A percentile compares a stretch with the other conserved stretches of the same genome.
phyloP scores from a whole-genome alignment of 805 yeast species.

The Ogataea neopini region DNA sequence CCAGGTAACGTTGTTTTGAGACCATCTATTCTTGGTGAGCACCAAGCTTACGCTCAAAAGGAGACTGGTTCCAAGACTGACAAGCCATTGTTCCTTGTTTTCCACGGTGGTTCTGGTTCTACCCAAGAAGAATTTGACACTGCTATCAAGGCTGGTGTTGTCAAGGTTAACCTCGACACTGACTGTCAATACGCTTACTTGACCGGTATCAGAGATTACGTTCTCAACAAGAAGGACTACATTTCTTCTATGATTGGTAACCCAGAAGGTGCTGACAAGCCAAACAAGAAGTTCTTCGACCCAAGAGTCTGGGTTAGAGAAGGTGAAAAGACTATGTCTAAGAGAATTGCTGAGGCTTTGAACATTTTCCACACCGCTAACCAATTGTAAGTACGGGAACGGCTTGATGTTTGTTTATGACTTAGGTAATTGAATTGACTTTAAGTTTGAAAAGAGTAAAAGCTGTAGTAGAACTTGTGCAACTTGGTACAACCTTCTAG shows the following conservation, averaged over 20 bases:
- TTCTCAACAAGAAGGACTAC: constrained; percentile 95
- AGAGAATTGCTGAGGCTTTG: constrained; percentile 82
- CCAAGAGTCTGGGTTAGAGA: constrained; percentile 99
- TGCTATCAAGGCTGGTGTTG: constrained; percentile 93
- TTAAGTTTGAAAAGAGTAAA: too few relatives aligned
- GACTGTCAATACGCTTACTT: constrained; percentile 99
- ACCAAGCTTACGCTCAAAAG: constrained; percentile 85
- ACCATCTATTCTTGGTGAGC: constrained; percentile 94
- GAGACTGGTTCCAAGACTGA: constrained; percentile 51
- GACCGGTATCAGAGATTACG: constrained; percentile 95
- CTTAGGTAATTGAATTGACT: too few relatives aligned
- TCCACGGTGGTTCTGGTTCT: constrained; percentile 99
- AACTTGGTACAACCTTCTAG: too few relatives aligned
- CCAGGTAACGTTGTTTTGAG: constrained; percentile 95
- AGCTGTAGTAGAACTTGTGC: too few relatives aligned
- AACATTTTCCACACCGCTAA: constrained; percentile 79
- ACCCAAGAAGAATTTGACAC: constrained; percentile 86
- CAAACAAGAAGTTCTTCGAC: constrained; percentile 99
- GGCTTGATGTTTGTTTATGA: neutral
- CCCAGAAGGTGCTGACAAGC: constrained; percentile 99
- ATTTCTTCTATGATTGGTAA: constrained; percentile 87
- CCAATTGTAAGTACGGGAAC: constrained; percentile 45
- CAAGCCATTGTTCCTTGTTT: constrained; percentile 89
- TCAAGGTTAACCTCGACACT: constrained; percentile 98
- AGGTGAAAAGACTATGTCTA: constrained; percentile 98